Evolutionary conservation across 805 yeast species (phyloP).

Genomic region (Yarrowia porcina): DNA sequence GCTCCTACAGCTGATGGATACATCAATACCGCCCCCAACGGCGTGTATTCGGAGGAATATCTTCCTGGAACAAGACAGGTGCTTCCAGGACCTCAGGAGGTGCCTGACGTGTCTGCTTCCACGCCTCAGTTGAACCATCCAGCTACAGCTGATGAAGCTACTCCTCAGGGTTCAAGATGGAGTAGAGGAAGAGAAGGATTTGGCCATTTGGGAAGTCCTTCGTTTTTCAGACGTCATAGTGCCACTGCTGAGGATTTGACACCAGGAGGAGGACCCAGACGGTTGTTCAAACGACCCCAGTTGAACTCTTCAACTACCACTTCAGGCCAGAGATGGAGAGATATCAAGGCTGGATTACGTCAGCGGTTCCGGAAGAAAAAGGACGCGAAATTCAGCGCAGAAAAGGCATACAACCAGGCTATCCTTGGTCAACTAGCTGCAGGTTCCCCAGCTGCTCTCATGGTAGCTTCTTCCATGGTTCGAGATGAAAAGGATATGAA

Average conservation of each 20-base stretch:
- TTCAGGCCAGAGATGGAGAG: constrained; percentile 21
- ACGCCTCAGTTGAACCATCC: neutral
- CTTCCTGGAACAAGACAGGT: neutral
- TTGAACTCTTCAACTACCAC: neutral
- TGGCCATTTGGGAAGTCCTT: constrained; percentile 11
- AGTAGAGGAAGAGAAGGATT: neutral
- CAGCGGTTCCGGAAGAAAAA: constrained; percentile 22
- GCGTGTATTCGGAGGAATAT: neutral
- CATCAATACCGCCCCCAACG: constrained; percentile 8
- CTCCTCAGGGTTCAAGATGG: constrained; percentile 2
- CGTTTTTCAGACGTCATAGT: constrained; percentile 11
- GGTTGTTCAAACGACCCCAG: constrained; percentile 8
- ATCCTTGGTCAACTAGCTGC: constrained; percentile 42
- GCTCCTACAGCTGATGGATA: constrained; percentile 6
- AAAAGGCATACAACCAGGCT: constrained; percentile 19
- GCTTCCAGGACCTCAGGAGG: constrained; percentile 9
- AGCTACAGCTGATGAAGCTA: neutral
- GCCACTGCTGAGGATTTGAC: neutral
- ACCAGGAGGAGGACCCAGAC: neutral
- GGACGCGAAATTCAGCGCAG: neutral
- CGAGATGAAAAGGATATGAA: constrained; percentile 59
- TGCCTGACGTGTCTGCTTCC: neutral
- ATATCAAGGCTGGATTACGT: constrained; percentile 12
- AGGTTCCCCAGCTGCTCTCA: constrained; percentile 40
- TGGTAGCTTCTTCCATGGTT: constrained; percentile 69